Conservation (phyloP, 164 flowering plant genomes). For the Echeveria elegans region DNA sequence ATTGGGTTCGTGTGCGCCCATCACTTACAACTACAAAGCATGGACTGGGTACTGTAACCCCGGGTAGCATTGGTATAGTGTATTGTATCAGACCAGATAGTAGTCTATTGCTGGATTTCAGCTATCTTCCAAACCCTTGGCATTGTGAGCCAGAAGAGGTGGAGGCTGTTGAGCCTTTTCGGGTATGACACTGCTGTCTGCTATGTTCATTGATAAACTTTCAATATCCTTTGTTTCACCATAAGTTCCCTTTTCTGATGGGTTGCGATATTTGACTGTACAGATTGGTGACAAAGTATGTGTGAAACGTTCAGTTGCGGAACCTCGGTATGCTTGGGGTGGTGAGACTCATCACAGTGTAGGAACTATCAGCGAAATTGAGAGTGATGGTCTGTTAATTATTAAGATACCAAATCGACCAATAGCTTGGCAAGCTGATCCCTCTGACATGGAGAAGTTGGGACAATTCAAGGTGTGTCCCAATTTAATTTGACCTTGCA, state of each 20-base stretch:
- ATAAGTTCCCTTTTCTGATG: neutral
- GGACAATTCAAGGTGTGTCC: slow-evolving; percentile 79
- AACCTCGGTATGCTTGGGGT: slow-evolving; percentile 99
- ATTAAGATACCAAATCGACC: slow-evolving; percentile 91
- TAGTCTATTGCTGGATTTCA: slow-evolving; percentile 73
- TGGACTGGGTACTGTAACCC: slow-evolving; percentile 90
- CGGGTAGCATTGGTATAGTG: slow-evolving; percentile 97
- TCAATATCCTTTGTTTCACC: neutral
- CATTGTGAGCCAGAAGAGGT: slow-evolving; percentile 99
- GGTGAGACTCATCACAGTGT: slow-evolving; percentile 99
- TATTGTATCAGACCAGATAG: slow-evolving; percentile 93
- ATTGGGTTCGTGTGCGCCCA: slow-evolving; percentile 96
- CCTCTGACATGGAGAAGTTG: slow-evolving; percentile 98
- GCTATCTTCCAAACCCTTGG: slow-evolving; percentile 94
- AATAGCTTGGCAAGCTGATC: slow-evolving; percentile 97
- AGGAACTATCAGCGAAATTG: slow-evolving; percentile 83
- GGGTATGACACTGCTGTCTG: slow-evolving; percentile 31
- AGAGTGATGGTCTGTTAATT: slow-evolving; percentile 81
- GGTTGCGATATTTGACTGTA: slow-evolving; percentile 8
- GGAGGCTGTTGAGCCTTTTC: slow-evolving; percentile 86
- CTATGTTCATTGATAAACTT: neutral
- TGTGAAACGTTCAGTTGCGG: slow-evolving; percentile 96
- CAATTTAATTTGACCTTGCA: neutral
- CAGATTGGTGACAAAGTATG: slow-evolving; percentile 94
- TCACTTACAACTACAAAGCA: slow-evolving; percentile 91